Evolutionary conservation across 345 rosid genomes (phyloP), one percentile per base, ranked within the genome.

Genomic region (Streptanthus diversifolius): DNA sequence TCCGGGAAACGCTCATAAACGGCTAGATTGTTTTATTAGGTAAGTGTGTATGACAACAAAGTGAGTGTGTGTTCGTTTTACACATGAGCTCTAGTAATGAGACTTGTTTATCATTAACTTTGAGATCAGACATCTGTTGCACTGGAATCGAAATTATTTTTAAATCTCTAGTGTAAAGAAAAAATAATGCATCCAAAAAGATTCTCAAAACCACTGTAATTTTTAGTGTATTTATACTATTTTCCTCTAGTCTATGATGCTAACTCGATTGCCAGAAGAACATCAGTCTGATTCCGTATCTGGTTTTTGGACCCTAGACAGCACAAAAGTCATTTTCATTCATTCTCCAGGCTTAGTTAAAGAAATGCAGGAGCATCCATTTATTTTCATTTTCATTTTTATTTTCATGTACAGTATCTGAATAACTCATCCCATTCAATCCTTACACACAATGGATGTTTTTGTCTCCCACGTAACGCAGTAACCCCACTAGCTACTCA

Each of bases 331-430:
- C 13, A 33, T 32, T 8, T 33, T 33, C 35, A 13, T 37, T 8
- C 14, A 45, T 1, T 33, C 8, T n/a, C n/a, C n/a, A n/a, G n/a
- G n/a, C n/a, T n/a, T n/a, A n/a, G n/a, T n/a, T n/a, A n/a, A n/a
- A n/a, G 9, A 7, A 33, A 8, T 29, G 5, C 32, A 5, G n/a
- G 1, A 65, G 24, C 70, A 66, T 24, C 18, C 10, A 3, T 24
- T 33, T 51, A 32, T 51, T 51, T 6, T 10, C 7, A 24, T 51
- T 5, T 24, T 33, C 37, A 32, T 51, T 51, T 6, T 10, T 11
- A 24, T 51, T 51, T 40, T 52, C 73, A 40, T 63, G 32, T 63
- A 53, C 70, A 63, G 41, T 30, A n/a, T 73, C 8, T 51, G n/a
- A 49, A 49, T 22, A 1, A 21, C 3, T 49, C 5, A 22, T 4